A percentile compares a stretch with the other conserved stretches of the same genome.
Evolutionary conservation across 164 flowering plant species (phyloP).

Genomic region (Piper betle): DNA sequence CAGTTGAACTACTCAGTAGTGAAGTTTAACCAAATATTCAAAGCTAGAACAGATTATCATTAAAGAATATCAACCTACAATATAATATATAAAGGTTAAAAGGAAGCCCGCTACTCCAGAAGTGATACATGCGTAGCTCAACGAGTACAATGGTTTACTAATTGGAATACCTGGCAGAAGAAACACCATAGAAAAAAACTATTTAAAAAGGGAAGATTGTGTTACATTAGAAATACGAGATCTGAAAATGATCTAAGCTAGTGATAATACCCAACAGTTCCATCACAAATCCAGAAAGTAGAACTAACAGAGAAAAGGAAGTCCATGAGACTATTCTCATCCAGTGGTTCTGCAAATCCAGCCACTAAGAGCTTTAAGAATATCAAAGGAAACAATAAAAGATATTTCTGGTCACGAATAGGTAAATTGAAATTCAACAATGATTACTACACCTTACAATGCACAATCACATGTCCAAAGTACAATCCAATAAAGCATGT

Average conservation of each 20-base stretch:
- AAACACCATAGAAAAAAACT: not conserved
- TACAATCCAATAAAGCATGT: conserved; percentile 72
- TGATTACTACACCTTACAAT: conserved; percentile 32
- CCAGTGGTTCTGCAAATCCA: conserved; percentile 28
- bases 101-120: conserved; percentile 58
- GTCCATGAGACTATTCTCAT: conserved; percentile 40
- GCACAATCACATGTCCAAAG: conserved; percentile 51
- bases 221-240: not conserved
- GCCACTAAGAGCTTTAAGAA: conserved; percentile 3
- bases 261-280: conserved; percentile 30
- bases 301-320: conserved; percentile 29
- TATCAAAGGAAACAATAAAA: conserved; percentile 1
- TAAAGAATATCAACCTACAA: conserved; percentile 24
- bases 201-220: not conserved
- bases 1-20: not conserved
- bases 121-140: conserved; percentile 70
- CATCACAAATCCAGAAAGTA: conserved; percentile 35
- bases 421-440: not conserved
- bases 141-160: conserved; percentile 55
- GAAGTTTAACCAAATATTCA: too few species aligned
- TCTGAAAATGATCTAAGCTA: not conserved
- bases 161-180: conserved; percentile 45
- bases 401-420: too few species aligned
- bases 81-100: conserved; percentile 38
- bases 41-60: too few species aligned